These are phyloP conservation scores for Phytophthora sansomeana DNA, from an alignment of 352 stramenopile species.

Conservation along the genomic window DNA sequence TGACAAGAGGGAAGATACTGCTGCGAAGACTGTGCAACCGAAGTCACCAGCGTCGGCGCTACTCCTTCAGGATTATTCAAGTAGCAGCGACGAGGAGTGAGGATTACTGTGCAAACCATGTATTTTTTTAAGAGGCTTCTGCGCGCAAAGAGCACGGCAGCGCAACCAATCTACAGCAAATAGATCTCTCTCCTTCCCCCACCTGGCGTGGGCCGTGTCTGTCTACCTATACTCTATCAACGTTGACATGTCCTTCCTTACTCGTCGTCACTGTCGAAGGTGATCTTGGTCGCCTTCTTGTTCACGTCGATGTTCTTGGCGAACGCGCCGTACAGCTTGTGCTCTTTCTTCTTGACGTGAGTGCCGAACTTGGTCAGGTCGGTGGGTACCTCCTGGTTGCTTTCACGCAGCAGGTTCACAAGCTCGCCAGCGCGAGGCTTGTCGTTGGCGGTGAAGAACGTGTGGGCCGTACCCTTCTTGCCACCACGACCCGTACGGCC, in stretches of 20 bases:
- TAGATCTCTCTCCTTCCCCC: slow-evolving; percentile 11
- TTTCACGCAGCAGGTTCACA: slow-evolving; percentile 95
- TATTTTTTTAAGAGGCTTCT: slow-evolving; percentile 23
- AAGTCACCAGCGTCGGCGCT: slow-evolving; percentile 11
- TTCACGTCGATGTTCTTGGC: slow-evolving; percentile 93
- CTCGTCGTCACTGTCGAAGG: slow-evolving; percentile 90
- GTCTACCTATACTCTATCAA: slow-evolving; percentile 36
- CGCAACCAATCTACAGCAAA: slow-evolving; percentile 43
- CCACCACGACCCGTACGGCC: slow-evolving; percentile 94
- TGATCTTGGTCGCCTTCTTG: slow-evolving; percentile 99
- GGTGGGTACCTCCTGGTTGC: slow-evolving; percentile 93
- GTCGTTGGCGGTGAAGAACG: slow-evolving; percentile 98
- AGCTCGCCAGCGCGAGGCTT: slow-evolving; percentile 97
- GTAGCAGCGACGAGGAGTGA: slow-evolving; percentile 49
- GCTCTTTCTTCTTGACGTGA: slow-evolving; percentile 99
- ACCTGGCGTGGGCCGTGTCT: slow-evolving; percentile 3
- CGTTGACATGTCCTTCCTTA: slow-evolving; percentile 34
- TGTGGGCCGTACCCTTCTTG: slow-evolving; percentile 95
- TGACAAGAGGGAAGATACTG: not conserved
- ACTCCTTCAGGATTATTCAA: slow-evolving; percentile 66
- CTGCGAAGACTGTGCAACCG: not conserved
- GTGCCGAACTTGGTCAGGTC: slow-evolving; percentile 98
- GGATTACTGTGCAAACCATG: slow-evolving; percentile 26
- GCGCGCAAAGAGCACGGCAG: slow-evolving; percentile 16
- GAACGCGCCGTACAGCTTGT: slow-evolving; percentile 99